Evolutionary conservation across 1,139 yeast genomes (phyloP).

Genomic region (Geotrichum europaeum): DNA sequence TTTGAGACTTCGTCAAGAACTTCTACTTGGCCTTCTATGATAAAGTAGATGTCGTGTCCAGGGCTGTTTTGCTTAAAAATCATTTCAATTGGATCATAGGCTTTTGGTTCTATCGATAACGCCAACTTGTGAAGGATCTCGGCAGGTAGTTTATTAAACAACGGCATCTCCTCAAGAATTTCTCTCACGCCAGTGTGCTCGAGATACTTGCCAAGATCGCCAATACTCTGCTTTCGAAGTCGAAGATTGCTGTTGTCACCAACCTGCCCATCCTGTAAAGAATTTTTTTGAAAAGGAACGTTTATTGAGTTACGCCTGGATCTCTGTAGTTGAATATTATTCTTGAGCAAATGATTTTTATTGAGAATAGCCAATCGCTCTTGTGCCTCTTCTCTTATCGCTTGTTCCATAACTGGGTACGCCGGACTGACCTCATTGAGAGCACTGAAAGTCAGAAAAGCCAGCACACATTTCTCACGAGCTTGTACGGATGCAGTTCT

Average conservation of each 20-base stretch:
- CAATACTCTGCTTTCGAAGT: not conserved
- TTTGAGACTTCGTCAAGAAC: constrained; percentile 44
- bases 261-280: not conserved
- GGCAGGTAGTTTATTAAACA: constrained; percentile 52
- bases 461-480: constrained; percentile 56
- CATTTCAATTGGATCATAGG: constrained; percentile 51
- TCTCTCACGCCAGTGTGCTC: constrained; percentile 39
- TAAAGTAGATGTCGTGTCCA: constrained; percentile 60
- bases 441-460: constrained; percentile 62
- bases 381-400: constrained; percentile 72
- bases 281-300: not conserved
- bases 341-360: constrained; percentile 40
- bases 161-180: constrained; percentile 51
- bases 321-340: not conserved
- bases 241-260: not conserved
- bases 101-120: constrained; percentile 52
- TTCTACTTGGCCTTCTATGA: constrained; percentile 65
- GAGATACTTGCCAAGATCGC: constrained; percentile 5
- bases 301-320: not conserved
- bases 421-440: constrained; percentile 53
- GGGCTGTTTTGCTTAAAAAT: constrained; percentile 54
- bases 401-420: constrained; percentile 59
- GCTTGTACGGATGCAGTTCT: constrained; percentile 82
- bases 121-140: constrained; percentile 58
- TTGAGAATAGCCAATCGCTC: constrained; percentile 66